A percentile compares a stretch with the other conserved stretches of the same genome.
Conservation (phyloP, 1,284 basidiomycete species). For the Apiotrichum laibachii region DNA sequence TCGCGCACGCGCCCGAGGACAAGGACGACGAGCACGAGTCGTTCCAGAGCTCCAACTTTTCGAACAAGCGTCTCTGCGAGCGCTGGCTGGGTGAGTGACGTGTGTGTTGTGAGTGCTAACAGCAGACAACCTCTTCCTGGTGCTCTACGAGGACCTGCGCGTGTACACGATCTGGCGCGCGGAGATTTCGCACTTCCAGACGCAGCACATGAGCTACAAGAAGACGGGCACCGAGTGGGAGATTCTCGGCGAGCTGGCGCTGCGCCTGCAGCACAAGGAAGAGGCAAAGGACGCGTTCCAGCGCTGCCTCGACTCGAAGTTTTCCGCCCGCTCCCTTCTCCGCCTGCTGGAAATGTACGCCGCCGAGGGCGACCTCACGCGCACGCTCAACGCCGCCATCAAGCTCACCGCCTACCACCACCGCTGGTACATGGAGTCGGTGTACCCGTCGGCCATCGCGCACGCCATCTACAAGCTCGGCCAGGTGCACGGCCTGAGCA, state of each 20-base stretch:
- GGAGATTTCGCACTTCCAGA: constrained; percentile 98
- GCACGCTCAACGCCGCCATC: constrained; percentile 86
- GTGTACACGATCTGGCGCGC: constrained; percentile 99
- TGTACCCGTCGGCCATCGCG: constrained; percentile 86
- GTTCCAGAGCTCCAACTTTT: constrained; percentile 75
- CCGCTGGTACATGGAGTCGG: constrained; percentile 67
- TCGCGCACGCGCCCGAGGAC: constrained; percentile 40
- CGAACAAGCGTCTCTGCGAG: constrained; percentile 94
- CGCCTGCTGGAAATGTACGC: constrained; percentile 93
- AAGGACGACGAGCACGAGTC: constrained; percentile 48
- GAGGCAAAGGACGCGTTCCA: constrained; percentile 98
- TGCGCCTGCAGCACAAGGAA: constrained; percentile 90
- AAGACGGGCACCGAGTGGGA: constrained; percentile 99
- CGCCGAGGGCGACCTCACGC: constrained; percentile 86
- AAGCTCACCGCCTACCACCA: constrained; percentile 88
- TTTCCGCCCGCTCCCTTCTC: constrained; percentile 86
- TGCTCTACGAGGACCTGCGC: constrained; percentile 96
- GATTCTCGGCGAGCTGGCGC: constrained; percentile 90
- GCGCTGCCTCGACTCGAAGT: constrained; percentile 83
- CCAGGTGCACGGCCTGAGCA: constrained; percentile 87
- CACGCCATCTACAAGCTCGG: constrained; percentile 89
- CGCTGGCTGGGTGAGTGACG: constrained; percentile 70
- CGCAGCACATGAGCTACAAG: constrained; percentile 88
- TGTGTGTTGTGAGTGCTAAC: not conserved
- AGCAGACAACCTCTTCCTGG: constrained; percentile 89